Percentiles rank a stretch among this genome's conserved stretches.
phyloP scores from a whole-genome alignment of 1,284 basidiomycete species.

The Fomitopsis betulina region DNA sequence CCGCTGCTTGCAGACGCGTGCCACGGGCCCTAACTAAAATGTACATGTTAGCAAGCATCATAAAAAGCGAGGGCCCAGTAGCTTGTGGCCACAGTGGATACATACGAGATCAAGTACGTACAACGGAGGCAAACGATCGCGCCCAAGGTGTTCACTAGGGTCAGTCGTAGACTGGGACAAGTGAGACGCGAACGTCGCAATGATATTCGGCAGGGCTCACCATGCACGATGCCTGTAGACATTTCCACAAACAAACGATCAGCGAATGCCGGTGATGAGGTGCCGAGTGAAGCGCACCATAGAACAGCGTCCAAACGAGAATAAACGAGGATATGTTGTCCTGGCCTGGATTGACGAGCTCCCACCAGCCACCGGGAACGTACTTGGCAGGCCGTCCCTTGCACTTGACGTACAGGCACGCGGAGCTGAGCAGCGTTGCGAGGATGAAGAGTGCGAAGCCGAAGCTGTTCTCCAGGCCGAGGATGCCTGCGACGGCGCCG shows the following conservation, averaged over 20 bases:
- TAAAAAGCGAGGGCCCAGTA: not conserved
- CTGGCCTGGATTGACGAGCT: conserved; percentile 75
- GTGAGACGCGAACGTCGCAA: conserved; percentile 3
- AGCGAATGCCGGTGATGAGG: not conserved
- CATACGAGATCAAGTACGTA: not conserved
- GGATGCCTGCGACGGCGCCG: conserved; percentile 80
- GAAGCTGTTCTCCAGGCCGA: conserved; percentile 78
- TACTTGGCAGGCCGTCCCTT: conserved; percentile 55
- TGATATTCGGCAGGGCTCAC: conserved; percentile 14
- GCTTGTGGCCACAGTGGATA: not conserved
- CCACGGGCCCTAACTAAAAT: not conserved
- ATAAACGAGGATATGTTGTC: conserved; percentile 86
- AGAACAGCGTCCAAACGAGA: conserved; percentile 86
- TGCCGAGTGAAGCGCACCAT: conserved; percentile 47
- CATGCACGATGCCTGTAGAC: conserved; percentile 24
- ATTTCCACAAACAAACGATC: conserved; percentile 4
- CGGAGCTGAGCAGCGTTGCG: conserved; percentile 63
- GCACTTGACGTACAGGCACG: conserved; percentile 70
- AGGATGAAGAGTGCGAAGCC: conserved; percentile 78
- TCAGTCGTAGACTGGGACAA: conserved; percentile 23
- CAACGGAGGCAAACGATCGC: not conserved
- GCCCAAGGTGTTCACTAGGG: conserved; percentile 3
- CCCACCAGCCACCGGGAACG: conserved; percentile 55
- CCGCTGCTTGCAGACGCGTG: not conserved
- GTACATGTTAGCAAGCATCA: not conserved